These are phyloP conservation scores for Boletus eberwhitei DNA, from an alignment of 768 basidiomycete genomes.

Conservation along the genomic window DNA sequence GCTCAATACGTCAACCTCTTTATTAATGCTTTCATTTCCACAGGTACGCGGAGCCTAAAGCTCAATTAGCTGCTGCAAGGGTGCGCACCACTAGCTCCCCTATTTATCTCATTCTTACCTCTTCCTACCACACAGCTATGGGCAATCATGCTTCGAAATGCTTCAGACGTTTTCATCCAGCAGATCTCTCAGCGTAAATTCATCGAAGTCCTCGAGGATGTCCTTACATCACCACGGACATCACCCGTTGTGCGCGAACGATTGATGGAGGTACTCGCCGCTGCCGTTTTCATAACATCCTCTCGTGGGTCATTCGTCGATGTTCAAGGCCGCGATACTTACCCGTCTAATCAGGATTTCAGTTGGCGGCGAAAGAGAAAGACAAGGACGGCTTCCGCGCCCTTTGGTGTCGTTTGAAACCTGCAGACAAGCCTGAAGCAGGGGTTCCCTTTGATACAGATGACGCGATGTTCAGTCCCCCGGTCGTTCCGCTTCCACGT, in stretches of 20 bases:
- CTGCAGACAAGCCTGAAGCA: slow-evolving; percentile 77
- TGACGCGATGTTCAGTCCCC: slow-evolving; percentile 78
- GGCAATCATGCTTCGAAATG: slow-evolving; percentile 88
- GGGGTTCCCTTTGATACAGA: slow-evolving; percentile 77
- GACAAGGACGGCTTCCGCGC: slow-evolving; percentile 57
- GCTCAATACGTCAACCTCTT: slow-evolving; percentile 6
- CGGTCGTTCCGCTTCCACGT: slow-evolving; percentile 37
- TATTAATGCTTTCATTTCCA: slow-evolving; percentile 1
- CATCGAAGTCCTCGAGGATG: slow-evolving; percentile 72
- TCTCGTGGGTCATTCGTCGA: slow-evolving; percentile 16
- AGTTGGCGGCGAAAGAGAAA: slow-evolving; percentile 24
- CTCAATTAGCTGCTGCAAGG: slow-evolving; percentile 73
- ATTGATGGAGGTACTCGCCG: slow-evolving; percentile 76
- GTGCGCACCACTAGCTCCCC: slow-evolving; percentile 38
- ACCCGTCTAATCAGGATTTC: slow-evolving; percentile 17
- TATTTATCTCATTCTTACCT: slow-evolving; percentile 1
- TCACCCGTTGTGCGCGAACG: slow-evolving; percentile 80
- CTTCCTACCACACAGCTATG: slow-evolving; percentile 52
- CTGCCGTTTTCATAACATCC: slow-evolving; percentile 58
- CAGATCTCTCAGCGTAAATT: slow-evolving; percentile 76
- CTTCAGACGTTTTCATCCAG: slow-evolving; percentile 64
- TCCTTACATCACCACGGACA: slow-evolving; percentile 58
- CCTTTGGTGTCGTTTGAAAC: slow-evolving; percentile 80
- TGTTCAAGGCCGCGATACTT: not conserved
- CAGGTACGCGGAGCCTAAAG: slow-evolving; percentile 72